Percentiles rank a stretch among this genome's conserved stretches.
Conservation (phyloP, 495 filamentous ascomycete species). For the Aspergillus diversus region DNA sequence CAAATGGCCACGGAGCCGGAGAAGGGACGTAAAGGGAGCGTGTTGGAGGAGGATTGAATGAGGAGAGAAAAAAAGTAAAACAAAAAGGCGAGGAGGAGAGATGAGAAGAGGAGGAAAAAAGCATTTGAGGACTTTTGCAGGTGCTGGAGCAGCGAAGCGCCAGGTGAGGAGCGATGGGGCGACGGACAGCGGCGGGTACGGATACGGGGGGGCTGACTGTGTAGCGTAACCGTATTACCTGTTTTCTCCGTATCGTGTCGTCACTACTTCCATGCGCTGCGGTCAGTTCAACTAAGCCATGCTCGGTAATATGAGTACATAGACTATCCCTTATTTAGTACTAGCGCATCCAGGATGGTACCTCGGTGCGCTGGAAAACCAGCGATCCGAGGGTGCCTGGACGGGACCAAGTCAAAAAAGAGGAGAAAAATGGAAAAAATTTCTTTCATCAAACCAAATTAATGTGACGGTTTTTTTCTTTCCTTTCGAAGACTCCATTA, state of each 20-base stretch:
- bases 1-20: constrained; percentile 33
- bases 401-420: background rate
- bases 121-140: constrained; percentile 30
- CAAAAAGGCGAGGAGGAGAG: constrained; percentile 19
- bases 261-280: constrained; percentile 18
- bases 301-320: constrained; percentile 3
- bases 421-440: constrained; percentile 11
- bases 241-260: constrained; percentile 25
- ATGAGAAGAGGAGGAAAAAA: constrained; percentile 21
- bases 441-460: constrained; percentile 16
- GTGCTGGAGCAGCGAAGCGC: constrained; percentile 25
- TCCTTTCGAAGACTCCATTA: background rate
- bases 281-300: background rate
- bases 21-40: constrained; percentile 18
- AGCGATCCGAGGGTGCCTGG: constrained; percentile 17
- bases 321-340: background rate
- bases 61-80: constrained; percentile 25
- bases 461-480: background rate
- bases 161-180: constrained; percentile 25
- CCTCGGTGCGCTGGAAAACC: constrained; percentile 7
- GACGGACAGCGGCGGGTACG: constrained; percentile 29
- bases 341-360: constrained; percentile 5
- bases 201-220: constrained; percentile 8
- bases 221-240: constrained; percentile 29
- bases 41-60: constrained; percentile 22